These are phyloP conservation scores for Pleurotus eryngii DNA, from an alignment of 768 basidiomycete genomes.

Conservation along the genomic window DNA sequence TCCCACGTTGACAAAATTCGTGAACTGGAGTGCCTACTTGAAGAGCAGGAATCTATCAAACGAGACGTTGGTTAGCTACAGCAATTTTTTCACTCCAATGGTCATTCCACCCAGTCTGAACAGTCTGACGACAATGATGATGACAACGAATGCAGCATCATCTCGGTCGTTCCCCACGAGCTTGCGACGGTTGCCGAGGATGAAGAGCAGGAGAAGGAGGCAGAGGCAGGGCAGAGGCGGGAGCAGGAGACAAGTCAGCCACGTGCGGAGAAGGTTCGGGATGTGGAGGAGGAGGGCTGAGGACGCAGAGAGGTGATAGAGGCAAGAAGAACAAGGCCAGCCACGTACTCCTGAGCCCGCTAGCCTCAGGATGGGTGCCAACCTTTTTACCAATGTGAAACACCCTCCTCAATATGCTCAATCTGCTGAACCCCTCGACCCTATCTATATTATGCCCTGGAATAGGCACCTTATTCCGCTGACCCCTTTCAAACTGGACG, in stretches of 20 bases:
- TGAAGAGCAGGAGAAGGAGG: constrained; percentile 47
- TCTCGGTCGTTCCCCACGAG: constrained; percentile 43
- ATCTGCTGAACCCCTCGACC: constrained; percentile 34
- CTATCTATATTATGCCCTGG: too few relatives aligned
- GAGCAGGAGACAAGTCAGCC: constrained; percentile 33
- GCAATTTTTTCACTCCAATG: constrained; percentile 56
- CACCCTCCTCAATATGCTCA: constrained; percentile 12
- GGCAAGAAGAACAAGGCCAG: constrained; percentile 47
- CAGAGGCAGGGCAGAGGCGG: constrained; percentile 65
- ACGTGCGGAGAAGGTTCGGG: constrained; percentile 25
- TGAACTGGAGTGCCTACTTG: constrained; percentile 74
- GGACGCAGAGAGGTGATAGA: too few relatives aligned
- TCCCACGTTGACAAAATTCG: constrained; percentile 80
- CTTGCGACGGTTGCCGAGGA: constrained; percentile 58
- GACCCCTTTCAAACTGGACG: too few relatives aligned
- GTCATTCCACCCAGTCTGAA: neutral
- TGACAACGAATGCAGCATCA: constrained; percentile 69
- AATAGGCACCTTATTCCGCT: too few relatives aligned
- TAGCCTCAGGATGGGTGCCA: constrained; percentile 42
- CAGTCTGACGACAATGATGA: constrained; percentile 50
- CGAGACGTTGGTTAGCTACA: constrained; percentile 70
- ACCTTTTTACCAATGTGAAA: constrained; percentile 20
- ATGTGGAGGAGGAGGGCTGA: too few relatives aligned
- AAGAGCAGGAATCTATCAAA: constrained; percentile 83
- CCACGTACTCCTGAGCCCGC: constrained; percentile 83